phyloP scores from a whole-genome alignment of 2,329 filamentous ascomycete genomes.

The Herpomyces periplanetae region DNA sequence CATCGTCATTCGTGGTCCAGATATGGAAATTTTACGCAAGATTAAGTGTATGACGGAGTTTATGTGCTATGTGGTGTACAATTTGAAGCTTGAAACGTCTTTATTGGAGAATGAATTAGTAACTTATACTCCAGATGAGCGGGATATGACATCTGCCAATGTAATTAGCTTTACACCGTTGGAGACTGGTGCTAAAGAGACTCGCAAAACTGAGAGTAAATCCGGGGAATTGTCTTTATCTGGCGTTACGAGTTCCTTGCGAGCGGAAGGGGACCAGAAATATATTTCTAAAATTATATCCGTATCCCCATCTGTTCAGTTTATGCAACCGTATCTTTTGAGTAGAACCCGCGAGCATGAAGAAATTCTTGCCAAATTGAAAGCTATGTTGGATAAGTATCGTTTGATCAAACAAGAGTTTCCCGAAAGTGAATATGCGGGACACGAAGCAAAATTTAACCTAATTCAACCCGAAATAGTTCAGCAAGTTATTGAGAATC shows the following conservation, averaged over 20 bases:
- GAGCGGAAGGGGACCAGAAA: conserved; percentile 59
- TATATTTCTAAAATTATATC: conserved; percentile 76
- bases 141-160: too few species aligned
- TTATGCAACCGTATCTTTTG: conserved; percentile 63
- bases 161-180: too few species aligned
- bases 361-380: conserved; percentile 38
- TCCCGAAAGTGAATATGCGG: conserved; percentile 16
- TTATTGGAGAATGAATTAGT: conserved; percentile 69
- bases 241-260: too few species aligned
- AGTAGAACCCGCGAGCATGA: conserved; percentile 78
- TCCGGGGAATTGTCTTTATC: too few species aligned
- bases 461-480: conserved; percentile 89
- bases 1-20: conserved; percentile 51
- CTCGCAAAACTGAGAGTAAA: too few species aligned
- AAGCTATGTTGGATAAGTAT: conserved; percentile 35
- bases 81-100: conserved; percentile 73
- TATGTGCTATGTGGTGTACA: conserved; percentile 96
- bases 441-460: conserved; percentile 23
- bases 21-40: conserved; percentile 24
- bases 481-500: conserved; percentile 34
- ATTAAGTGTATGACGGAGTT: conserved; percentile 88
- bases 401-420: conserved; percentile 6
- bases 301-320: conserved; percentile 79
- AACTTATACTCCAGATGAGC: too few species aligned
- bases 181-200: too few species aligned